Base-by-base conservation (phyloP, 1,139 yeast genomes). In the Taphrina populina region DNA sequence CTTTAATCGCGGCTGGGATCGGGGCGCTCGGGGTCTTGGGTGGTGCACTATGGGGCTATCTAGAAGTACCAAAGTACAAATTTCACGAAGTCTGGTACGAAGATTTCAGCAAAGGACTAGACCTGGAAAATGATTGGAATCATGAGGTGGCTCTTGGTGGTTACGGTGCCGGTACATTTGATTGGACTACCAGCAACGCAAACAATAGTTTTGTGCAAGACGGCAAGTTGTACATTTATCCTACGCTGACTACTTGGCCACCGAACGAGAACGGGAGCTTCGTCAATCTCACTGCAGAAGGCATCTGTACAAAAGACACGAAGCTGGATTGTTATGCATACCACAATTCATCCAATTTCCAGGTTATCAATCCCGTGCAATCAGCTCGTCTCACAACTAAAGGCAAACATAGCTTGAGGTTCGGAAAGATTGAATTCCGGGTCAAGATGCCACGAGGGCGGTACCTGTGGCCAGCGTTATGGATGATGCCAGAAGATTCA, bases 391-490 rank as follows among this genome's bases (percentile, higher is more conserved):
- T 60, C 23, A 55, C 60, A 20, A 59, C 62, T 13, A 39, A 44
- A 21, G 27, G 46, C 21, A 57, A 57, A 19, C 57, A 59, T 11
- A 44, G 27, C 20, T 37, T 60, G 39, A 44, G 43, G 24, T 59
- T 57, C 44, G 62, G 62, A 27, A 55, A 56, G 27, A 55, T 60
- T 23, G 62, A 60, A 32, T 57, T 60, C 20, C 49, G 54, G 17
- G 62, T 61, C 17, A 46, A 45, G 36, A 34, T 60, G 52, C 61
- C 62, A 6, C 41, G 39, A 11, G 62, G 62, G n/a, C 58, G 57
- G 39, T 60, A 61, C 60, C 26, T 60, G 19, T 60, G 62, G 62
- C 61, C 62, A 2, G 62, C 62, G 3, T 49, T 60, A 23, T 60
- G 62, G 62, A 56, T 60, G 61, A 40, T 60, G 52, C 62, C 62